These are phyloP conservation scores for Geosmithia putterillii DNA, from an alignment of 2,329 filamentous ascomycete species.

Conservation along the genomic window DNA sequence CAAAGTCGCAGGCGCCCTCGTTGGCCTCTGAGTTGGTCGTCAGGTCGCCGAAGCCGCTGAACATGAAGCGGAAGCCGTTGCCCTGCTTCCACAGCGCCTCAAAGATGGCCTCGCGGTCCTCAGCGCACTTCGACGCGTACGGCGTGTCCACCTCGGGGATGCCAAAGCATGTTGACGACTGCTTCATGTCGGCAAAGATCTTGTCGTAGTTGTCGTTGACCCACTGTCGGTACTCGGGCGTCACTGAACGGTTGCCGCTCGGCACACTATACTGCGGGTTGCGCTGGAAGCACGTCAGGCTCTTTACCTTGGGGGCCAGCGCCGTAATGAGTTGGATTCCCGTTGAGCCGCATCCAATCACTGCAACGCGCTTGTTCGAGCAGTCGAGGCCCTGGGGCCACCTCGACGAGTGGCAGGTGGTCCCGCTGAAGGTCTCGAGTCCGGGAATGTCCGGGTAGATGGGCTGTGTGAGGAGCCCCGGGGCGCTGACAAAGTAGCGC, in stretches of 20 bases:
- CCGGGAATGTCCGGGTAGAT: slow-evolving; percentile 19
- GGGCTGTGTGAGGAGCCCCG: slow-evolving; percentile 16
- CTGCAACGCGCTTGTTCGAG: too few relatives aligned
- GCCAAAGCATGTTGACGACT: neutral
- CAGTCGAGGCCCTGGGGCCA: too few relatives aligned
- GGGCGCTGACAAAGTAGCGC: slow-evolving; percentile 10
- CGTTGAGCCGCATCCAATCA: too few relatives aligned
- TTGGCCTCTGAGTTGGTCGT: neutral
- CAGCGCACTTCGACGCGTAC: neutral
- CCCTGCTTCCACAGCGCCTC: neutral
- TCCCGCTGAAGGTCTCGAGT: slow-evolving; percentile 19
- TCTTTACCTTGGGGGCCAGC: too few relatives aligned
- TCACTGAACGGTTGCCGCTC: neutral
- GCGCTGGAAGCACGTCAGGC: neutral
- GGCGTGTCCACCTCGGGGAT: neutral
- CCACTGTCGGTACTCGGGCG: neutral
- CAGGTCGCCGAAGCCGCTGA: neutral
- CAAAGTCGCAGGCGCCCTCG: neutral
- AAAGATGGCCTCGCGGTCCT: neutral
- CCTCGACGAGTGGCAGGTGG: slow-evolving; percentile 22
- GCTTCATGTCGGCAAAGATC: neutral
- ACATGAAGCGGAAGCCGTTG: neutral
- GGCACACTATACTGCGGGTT: neutral
- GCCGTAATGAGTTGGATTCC: too few relatives aligned
- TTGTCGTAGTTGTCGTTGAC: neutral